phyloP scores from a whole-genome alignment of 1,284 basidiomycete species.

The Rhodotorula sp. region DNA sequence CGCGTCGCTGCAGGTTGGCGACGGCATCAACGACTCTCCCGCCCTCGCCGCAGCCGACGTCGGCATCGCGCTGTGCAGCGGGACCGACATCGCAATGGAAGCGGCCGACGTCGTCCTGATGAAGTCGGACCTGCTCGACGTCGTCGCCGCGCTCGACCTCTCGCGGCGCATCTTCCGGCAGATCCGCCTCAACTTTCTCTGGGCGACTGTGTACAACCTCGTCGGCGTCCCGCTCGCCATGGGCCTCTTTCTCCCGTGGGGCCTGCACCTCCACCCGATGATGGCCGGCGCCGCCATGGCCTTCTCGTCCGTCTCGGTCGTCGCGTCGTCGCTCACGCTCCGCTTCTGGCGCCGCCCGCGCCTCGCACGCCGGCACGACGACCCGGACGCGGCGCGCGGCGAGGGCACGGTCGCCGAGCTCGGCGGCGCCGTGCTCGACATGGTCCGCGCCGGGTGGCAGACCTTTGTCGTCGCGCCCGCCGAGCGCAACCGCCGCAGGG shows the following conservation, averaged over 20 bases:
- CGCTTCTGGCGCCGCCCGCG: constrained; percentile 55
- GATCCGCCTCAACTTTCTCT: constrained; percentile 80
- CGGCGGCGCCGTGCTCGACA: constrained; percentile 20
- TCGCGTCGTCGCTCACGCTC: constrained; percentile 81
- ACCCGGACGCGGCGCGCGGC: constrained; percentile 25
- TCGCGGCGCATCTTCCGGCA: constrained; percentile 85
- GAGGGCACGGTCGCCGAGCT: constrained; percentile 36
- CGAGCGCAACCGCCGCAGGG: neutral
- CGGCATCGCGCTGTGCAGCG: constrained; percentile 92
- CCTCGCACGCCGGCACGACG: constrained; percentile 34
- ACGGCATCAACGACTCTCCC: constrained; percentile 98
- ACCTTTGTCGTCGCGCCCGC: constrained; percentile 2
- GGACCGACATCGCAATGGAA: constrained; percentile 95
- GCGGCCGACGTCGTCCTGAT: constrained; percentile 97
- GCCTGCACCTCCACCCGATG: constrained; percentile 94
- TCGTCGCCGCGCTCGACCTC: constrained; percentile 91
- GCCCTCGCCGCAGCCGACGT: constrained; percentile 92
- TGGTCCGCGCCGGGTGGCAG: constrained; percentile 1
- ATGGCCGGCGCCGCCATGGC: constrained; percentile 98
- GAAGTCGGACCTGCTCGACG: constrained; percentile 92
- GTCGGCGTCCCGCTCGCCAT: constrained; percentile 91
- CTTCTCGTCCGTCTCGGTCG: constrained; percentile 93
- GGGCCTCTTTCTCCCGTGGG: constrained; percentile 91
- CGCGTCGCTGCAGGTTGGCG: constrained; percentile 70
- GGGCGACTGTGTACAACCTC: constrained; percentile 60